Evolutionary conservation across 176 grass and related monocot genomes (phyloP).

Genomic region (Calamus simplicifolius): DNA sequence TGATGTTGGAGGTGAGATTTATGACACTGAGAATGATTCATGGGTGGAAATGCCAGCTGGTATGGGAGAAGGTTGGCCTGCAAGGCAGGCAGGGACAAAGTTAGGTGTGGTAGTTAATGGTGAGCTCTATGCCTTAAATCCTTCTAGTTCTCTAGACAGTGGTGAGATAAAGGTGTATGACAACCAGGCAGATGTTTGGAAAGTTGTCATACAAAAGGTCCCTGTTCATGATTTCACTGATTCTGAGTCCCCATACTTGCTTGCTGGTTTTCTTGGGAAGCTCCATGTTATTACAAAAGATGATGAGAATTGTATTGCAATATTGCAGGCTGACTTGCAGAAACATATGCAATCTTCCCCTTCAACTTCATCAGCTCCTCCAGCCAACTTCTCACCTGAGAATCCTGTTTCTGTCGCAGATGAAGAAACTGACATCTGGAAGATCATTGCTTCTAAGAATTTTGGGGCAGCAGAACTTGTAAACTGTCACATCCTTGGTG

Average conservation of each 20-base stretch:
- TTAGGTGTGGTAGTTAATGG: slow-evolving; percentile 48
- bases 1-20: slow-evolving; percentile 70
- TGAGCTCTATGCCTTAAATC: slow-evolving; percentile 67
- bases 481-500: slow-evolving; percentile 48
- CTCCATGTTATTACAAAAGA: too few species aligned
- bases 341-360: too few species aligned
- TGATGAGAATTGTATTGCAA: too few species aligned
- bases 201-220: slow-evolving; percentile 34
- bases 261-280: too few species aligned
- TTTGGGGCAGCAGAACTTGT: slow-evolving; percentile 55
- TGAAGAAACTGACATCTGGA: slow-evolving; percentile 42
- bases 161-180: slow-evolving; percentile 74
- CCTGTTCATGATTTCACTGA: slow-evolving; percentile 11
- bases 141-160: slow-evolving; percentile 36
- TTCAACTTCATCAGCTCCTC: neutral
- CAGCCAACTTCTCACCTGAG: slow-evolving; percentile 12
- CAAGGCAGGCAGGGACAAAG: slow-evolving; percentile 58
- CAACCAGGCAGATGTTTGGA: slow-evolving; percentile 61
- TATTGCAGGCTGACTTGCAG: too few species aligned
- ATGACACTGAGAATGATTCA: slow-evolving; percentile 43
- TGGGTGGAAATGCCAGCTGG: slow-evolving; percentile 73
- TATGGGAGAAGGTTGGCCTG: slow-evolving; percentile 80
- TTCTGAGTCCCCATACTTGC: too few species aligned
- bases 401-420: slow-evolving; percentile 12
- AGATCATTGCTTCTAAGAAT: slow-evolving; percentile 32